These are phyloP conservation scores for Stylosanthes scabra DNA, from an alignment of 331 rosid genomes.

Conservation along the genomic window DNA sequence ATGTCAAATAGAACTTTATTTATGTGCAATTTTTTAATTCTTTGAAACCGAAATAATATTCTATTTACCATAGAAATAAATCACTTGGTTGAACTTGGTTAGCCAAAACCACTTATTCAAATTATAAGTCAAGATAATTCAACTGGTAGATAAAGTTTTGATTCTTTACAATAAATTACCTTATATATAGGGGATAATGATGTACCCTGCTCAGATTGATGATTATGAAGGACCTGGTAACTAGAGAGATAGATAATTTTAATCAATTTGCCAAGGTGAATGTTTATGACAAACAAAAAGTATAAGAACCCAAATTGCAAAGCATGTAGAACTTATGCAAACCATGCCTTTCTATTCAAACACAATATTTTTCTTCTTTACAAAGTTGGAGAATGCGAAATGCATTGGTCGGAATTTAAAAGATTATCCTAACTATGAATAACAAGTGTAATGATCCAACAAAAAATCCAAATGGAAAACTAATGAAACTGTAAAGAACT, in stretches of 20 bases:
- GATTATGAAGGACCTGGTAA: conserved; percentile 78
- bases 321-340: conserved; percentile 14
- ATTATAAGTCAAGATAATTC: conserved; percentile 25
- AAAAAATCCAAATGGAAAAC: conserved; percentile 18
- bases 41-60: too few relatives aligned
- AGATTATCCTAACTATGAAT: conserved; percentile 1
- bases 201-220: conserved; percentile 64
- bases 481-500: conserved; percentile 15
- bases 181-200: conserved; percentile 89
- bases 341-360: conserved; percentile 11
- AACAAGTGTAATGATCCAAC: conserved; percentile 17
- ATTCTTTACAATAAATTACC: conserved; percentile 48
- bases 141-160: conserved; percentile 21
- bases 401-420: conserved; percentile 10
- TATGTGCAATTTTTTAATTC: too few relatives aligned
- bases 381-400: not conserved
- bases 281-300: conserved; percentile 19
- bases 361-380: conserved; percentile 9
- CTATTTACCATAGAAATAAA: too few relatives aligned
- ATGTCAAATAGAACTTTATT: too few relatives aligned
- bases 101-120: too few relatives aligned
- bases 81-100: too few relatives aligned
- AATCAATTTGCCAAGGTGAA: conserved; percentile 43
- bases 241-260: conserved; percentile 54
- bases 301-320: conserved; percentile 27